A percentile compares a stretch with the other conserved stretches of the same genome.
These are phyloP conservation scores for Coccomyxa sp. DNA, from an alignment of 139 green algal species.

Conservation along the genomic window DNA sequence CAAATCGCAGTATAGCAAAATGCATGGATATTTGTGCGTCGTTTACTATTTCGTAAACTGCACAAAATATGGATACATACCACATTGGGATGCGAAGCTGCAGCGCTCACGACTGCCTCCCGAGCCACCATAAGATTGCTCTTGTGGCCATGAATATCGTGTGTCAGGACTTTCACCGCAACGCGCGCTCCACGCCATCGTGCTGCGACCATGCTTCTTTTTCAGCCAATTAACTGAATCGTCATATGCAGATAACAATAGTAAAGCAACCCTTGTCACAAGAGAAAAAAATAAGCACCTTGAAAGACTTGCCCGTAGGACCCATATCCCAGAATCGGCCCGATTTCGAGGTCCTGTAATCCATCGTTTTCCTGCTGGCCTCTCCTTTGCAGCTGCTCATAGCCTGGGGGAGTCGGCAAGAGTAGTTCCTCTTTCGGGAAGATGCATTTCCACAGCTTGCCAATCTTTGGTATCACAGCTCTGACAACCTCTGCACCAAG, in stretches of 20 bases:
- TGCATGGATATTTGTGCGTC: background rate
- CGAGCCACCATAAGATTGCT: background rate
- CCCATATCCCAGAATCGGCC: background rate
- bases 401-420: background rate
- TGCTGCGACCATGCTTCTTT: background rate
- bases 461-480: conserved; percentile 1
- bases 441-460: background rate
- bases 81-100: conserved; percentile 8
- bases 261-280: background rate
- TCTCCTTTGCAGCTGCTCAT: background rate
- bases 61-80: background rate
- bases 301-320: background rate
- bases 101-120: background rate
- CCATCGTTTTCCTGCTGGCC: background rate
- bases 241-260: background rate
- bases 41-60: background rate
- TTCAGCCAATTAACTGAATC: background rate
- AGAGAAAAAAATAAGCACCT: background rate
- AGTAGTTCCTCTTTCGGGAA: background rate
- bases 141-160: background rate
- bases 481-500: background rate
- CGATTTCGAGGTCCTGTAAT: background rate
- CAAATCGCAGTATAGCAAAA: background rate
- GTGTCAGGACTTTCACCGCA: conserved; percentile 4
- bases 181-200: conserved; percentile 4